Base-by-base conservation (phyloP, 1,139 yeast species). In the Tardiomyces blankii region DNA sequence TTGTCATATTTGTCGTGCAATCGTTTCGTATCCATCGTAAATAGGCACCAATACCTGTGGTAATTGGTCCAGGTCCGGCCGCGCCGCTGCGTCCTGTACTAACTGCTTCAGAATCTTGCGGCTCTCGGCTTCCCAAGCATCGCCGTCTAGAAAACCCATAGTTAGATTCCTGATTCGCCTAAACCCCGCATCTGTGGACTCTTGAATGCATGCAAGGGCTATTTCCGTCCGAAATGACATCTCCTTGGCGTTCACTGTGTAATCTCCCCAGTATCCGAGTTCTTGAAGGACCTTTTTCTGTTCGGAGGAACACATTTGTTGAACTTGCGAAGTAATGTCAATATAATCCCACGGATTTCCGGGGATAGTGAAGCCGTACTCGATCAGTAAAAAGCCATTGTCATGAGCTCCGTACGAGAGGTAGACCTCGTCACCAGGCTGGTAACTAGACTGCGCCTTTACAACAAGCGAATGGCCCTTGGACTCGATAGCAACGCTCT, bases 371-470 rank as follows among this genome's bases (percentile, higher is more conserved):
- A 89, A 91, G 1, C 97, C 97, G 58, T 91, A 91, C 62, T 91
- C 97, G 57, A 83, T 78, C 12, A 87, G 66, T 39, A 91, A 65
- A 54, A 86, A 85, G 42, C 78, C 85, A 60, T 89, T 88, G 19
- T 83, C 77, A 62, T 89, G 96, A 0, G 95, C 81, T 0, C 97
- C 97, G 60, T 91, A 91, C 45, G 82, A 78, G 52, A 91, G 71
- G 54, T 68, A 77, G 2, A 89, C 54, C 61, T 89, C 93, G 16
- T 79, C 81, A 2, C 69, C 77, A 0, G 57, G 48, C 0, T 50
- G 45, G 49, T 77, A 74, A 47, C 51, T 45, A 18, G 43, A 50
- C 0, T 72, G 59, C 2, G 80, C 65, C 28, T 60, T 58, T 1
- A 80, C 82, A 12, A 49, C 43, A 54, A 65, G 57, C 43, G 69